Evolutionary conservation across 345 rosid genomes (phyloP), one percentile per base, ranked within the genome.

Genomic region (Bruguiera parviflora): DNA sequence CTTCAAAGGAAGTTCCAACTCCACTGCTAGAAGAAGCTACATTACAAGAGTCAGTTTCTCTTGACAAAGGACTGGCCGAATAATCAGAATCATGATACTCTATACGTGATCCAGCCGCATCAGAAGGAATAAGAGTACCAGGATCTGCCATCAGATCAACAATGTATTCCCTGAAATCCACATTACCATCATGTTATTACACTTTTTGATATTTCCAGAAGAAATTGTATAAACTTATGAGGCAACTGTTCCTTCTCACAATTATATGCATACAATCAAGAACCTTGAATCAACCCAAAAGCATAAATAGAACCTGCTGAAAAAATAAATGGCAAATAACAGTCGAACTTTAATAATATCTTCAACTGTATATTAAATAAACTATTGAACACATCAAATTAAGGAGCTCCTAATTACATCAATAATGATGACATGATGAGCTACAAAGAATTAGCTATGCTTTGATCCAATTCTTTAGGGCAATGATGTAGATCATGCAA

Each of bases 91-190:
- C 93, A 66, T 83, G 93, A 49, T 74, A 85, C 73, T 83, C 96
- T 74, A 82, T 71, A 71, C 83, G 89, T 73, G 84, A 85, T 66
- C 88, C 90, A 61, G 85, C 89, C 20, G 81, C 82, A 81, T 93
- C 97, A 73, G 97, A 81, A 61, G 98, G 97, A 82, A 93, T 90
- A 77, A 93, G 97, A 53, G 92, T 86, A 62, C 97, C 98, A 32
- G 97, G 98, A 84, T 85, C 98, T 69, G 97, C 97, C 93, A 89
- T 93, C 58, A 93, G 88, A 75, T 93, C 98, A 74, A 93, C 88
- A 60, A 93, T 93, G 84, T 90, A 89, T 87, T 93, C 98, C 93
- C 98, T 93, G 92, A 77, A 86, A 80, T 75, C 72, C 75, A 79
- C 63, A 74, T 73, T 33, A 75, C 39, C 53, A 71, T 72, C 67